Evolutionary conservation across 768 basidiomycete genomes (phyloP).

Genomic region (Naganishia antarctica): DNA sequence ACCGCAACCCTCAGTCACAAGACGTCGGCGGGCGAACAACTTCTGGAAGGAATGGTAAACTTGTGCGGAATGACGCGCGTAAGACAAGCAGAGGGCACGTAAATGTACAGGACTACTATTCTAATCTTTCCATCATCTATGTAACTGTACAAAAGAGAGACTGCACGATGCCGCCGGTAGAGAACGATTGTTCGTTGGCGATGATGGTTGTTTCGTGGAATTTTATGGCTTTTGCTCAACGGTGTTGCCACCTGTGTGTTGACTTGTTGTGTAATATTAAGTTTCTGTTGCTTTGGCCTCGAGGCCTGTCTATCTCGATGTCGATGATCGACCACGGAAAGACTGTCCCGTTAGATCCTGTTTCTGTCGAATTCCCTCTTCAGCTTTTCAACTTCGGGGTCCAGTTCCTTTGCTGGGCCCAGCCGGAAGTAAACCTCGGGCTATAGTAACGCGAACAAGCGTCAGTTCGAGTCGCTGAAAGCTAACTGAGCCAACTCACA

Average conservation of each 20-base stretch:
- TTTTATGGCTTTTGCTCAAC: too few species aligned
- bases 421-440: slow-evolving; percentile 33
- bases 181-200: slow-evolving; percentile 6
- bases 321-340: neutral
- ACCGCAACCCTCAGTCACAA: neutral
- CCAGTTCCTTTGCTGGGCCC: slow-evolving; percentile 11
- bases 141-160: slow-evolving; percentile 7
- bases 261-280: too few species aligned
- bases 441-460: neutral
- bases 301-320: too few species aligned
- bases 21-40: neutral
- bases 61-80: neutral
- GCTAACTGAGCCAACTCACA: slow-evolving; percentile 32
- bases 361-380: slow-evolving; percentile 15
- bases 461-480: neutral
- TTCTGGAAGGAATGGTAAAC: neutral
- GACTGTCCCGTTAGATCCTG: neutral
- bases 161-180: neutral
- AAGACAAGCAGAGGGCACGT: neutral
- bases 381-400: slow-evolving; percentile 22
- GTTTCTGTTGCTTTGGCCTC: too few species aligned
- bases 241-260: too few species aligned
- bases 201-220: slow-evolving; percentile 6
- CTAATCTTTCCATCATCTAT: neutral
- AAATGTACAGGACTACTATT: too few species aligned